phyloP scores from a whole-genome alignment of 164 flowering plant genomes.

The Amborella trichopoda region DNA sequence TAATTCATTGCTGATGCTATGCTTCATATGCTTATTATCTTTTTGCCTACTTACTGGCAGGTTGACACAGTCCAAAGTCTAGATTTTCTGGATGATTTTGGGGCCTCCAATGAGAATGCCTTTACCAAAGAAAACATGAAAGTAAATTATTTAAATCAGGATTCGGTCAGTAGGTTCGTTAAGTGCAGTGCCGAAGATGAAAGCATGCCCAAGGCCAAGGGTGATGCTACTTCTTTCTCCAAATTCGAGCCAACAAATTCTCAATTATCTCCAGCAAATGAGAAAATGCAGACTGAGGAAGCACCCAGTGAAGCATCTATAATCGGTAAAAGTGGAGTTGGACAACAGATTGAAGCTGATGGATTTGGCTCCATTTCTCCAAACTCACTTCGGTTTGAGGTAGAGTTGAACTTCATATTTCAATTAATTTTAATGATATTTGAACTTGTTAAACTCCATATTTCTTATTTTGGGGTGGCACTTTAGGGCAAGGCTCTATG shows the following conservation, averaged over 20 bases:
- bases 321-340: neutral
- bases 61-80: neutral
- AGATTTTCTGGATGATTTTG: constrained; percentile 2
- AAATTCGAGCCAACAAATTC: neutral
- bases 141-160: constrained; percentile 2
- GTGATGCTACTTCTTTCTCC: constrained; percentile 4
- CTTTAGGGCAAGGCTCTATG: too few species aligned
- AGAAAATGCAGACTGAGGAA: constrained; percentile 8
- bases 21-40: neutral
- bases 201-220: constrained; percentile 4
- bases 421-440: too few species aligned
- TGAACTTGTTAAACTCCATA: too few species aligned
- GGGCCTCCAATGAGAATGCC: neutral
- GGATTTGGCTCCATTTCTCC: constrained; percentile 2
- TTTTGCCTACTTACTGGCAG: neutral
- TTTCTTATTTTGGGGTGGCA: too few species aligned
- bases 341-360: constrained; percentile 6
- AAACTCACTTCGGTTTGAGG: constrained; percentile 16
- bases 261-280: neutral
- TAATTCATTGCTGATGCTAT: neutral
- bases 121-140: neutral
- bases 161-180: constrained; percentile 9
- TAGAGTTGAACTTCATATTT: constrained; percentile 6
- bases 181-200: constrained; percentile 9
- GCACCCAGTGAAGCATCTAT: constrained; percentile 6